Conservation (phyloP, 2,329 filamentous ascomycete species). For the Pseudocercospora crystallina region DNA sequence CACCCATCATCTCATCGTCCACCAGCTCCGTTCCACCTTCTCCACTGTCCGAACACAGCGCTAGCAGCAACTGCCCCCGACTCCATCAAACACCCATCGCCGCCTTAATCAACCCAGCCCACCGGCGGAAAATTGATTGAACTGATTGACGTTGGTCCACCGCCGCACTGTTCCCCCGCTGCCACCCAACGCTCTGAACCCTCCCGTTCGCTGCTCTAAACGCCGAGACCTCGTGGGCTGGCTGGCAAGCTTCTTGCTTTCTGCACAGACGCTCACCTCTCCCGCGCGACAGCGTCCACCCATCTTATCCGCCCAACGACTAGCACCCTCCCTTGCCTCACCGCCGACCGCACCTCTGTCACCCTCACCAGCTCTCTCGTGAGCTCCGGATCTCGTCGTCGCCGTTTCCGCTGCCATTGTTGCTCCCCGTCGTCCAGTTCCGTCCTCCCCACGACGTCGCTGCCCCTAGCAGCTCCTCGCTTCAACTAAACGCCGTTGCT, state of each 20-base stretch:
- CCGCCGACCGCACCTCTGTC: conserved; percentile 1
- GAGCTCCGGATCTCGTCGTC: neutral
- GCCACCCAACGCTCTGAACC: too few relatives aligned
- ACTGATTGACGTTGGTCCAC: too few relatives aligned
- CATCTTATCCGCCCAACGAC: too few relatives aligned
- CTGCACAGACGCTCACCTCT: neutral
- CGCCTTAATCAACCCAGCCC: too few relatives aligned
- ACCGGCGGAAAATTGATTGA: too few relatives aligned
- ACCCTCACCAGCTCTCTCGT: neutral
- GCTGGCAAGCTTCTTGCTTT: neutral
- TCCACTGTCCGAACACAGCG: neutral
- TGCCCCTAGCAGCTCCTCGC: neutral
- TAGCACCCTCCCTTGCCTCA: too few relatives aligned
- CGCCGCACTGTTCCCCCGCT: too few relatives aligned
- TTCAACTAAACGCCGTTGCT: neutral
- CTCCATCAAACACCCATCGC: neutral
- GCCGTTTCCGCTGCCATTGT: neutral
- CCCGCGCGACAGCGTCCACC: neutral
- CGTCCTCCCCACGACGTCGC: neutral
- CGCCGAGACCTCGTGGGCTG: conserved; percentile 5
- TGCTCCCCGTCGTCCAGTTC: neutral
- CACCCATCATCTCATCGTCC: too few relatives aligned
- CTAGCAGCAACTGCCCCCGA: neutral
- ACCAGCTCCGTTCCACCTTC: neutral
- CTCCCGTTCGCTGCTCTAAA: neutral